These are phyloP conservation scores for Caryopteris hybrid DNA, from an alignment of 305 asterid species.

Conservation along the genomic window DNA sequence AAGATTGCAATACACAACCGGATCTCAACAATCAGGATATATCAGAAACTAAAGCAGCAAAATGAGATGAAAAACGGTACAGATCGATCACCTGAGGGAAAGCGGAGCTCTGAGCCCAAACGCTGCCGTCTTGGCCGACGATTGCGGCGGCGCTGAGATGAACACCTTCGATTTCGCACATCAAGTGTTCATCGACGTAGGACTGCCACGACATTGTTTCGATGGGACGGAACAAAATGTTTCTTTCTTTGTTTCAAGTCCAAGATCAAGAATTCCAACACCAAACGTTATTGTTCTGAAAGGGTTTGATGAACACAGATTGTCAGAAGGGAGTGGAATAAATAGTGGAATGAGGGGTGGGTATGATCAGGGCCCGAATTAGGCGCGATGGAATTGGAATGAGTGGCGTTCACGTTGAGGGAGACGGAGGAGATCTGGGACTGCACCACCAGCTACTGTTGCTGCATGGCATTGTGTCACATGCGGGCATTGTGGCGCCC, in stretches of 20 bases:
- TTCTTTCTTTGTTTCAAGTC: background rate
- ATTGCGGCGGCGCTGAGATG: slow-evolving; percentile 46
- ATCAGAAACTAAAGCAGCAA: no score
- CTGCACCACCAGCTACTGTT: background rate
- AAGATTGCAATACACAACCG: background rate
- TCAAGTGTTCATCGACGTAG: slow-evolving; percentile 55
- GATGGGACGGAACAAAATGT: background rate
- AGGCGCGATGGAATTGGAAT: slow-evolving; percentile 14
- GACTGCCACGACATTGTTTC: slow-evolving; percentile 48
- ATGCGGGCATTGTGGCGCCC: background rate
- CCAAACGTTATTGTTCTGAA: background rate
- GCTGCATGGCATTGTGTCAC: background rate
- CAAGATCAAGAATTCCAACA: background rate
- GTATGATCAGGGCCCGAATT: background rate
- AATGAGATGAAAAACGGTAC: background rate
- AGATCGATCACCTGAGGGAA: slow-evolving; percentile 35
- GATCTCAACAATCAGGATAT: background rate
- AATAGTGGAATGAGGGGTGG: slow-evolving; percentile 6
- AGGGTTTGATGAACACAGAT: background rate
- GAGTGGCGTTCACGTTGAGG: slow-evolving; percentile 19
- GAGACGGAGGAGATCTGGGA: background rate
- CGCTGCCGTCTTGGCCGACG: slow-evolving; percentile 42
- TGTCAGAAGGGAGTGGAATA: background rate
- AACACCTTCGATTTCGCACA: slow-evolving; percentile 44
- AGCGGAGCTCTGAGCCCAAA: slow-evolving; percentile 51